These are phyloP conservation scores for Lentinus polychrous DNA, from an alignment of 1,284 basidiomycete species.

Conservation along the genomic window DNA sequence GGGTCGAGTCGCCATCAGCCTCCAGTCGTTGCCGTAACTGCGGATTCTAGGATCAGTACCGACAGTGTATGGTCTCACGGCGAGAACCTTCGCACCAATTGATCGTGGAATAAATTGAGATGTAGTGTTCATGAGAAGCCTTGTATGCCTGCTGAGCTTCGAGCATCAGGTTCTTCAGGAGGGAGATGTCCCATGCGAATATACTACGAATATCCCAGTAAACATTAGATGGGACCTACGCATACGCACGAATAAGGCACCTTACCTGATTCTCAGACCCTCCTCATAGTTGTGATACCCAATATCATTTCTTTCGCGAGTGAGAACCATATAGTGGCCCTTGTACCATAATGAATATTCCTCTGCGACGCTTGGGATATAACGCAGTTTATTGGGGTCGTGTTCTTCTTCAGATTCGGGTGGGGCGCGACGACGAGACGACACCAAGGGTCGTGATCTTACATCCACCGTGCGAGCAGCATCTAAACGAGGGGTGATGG, in stretches of 20 bases:
- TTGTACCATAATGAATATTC: constrained; percentile 28
- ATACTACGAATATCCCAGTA: constrained; percentile 33
- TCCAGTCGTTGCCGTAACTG: constrained; percentile 38
- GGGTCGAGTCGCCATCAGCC: constrained; percentile 45
- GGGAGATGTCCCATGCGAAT: constrained; percentile 36
- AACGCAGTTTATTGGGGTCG: constrained; percentile 19
- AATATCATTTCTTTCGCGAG: constrained; percentile 18
- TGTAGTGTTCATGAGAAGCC: constrained; percentile 42
- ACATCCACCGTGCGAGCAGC: constrained; percentile 26
- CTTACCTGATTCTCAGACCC: constrained; percentile 23
- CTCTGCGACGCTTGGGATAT: constrained; percentile 22
- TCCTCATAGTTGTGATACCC: constrained; percentile 19
- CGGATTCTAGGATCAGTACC: background rate
- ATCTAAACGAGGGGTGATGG: constrained; percentile 10
- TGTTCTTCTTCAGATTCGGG: constrained; percentile 13
- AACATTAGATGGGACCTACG: background rate
- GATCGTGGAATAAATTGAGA: constrained; percentile 48
- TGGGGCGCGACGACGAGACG: constrained; percentile 1
- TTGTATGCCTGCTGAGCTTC: constrained; percentile 51
- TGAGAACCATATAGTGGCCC: constrained; percentile 22
- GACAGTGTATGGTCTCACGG: background rate
- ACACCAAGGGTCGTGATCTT: constrained; percentile 21
- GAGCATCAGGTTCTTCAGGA: constrained; percentile 44
- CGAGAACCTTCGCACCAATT: background rate
- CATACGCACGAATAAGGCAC: background rate